These are phyloP conservation scores for Astrothelium subdiscretum DNA, from an alignment of 495 filamentous ascomycete species.

Conservation along the genomic window DNA sequence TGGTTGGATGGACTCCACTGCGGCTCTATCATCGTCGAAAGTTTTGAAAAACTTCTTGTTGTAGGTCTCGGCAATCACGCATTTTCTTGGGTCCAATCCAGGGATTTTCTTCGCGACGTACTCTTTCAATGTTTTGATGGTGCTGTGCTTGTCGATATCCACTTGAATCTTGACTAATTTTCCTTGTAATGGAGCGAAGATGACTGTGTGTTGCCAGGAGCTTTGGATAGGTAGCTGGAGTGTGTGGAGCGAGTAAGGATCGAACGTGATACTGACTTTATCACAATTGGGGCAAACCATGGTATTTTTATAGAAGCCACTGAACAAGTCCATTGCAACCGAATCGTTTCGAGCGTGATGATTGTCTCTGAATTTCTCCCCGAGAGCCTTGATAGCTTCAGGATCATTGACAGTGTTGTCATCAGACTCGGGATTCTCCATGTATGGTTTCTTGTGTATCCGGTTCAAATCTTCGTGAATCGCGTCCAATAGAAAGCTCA, in stretches of 20 bases:
- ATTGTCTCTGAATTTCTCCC: slow-evolving; percentile 76
- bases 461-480: slow-evolving; percentile 91
- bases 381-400: slow-evolving; percentile 65
- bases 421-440: slow-evolving; percentile 94
- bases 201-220: slow-evolving; percentile 59
- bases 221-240: slow-evolving; percentile 79
- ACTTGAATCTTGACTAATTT: slow-evolving; percentile 59
- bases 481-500: slow-evolving; percentile 92
- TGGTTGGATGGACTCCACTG: slow-evolving; percentile 50
- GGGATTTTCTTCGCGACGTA: slow-evolving; percentile 55
- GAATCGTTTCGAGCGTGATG: slow-evolving; percentile 91
- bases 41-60: slow-evolving; percentile 70
- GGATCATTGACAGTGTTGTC: slow-evolving; percentile 88
- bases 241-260: slow-evolving; percentile 91
- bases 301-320: slow-evolving; percentile 95
- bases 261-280: slow-evolving; percentile 97
- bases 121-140: slow-evolving; percentile 61
- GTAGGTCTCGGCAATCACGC: slow-evolving; percentile 71
- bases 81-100: slow-evolving; percentile 39
- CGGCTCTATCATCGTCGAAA: slow-evolving; percentile 50
- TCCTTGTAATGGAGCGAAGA: slow-evolving; percentile 57
- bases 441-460: slow-evolving; percentile 90
- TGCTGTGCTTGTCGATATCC: slow-evolving; percentile 78
- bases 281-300: slow-evolving; percentile 79
- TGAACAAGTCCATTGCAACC: slow-evolving; percentile 86